Base-by-base conservation (phyloP, 371 early-diverging fungal species). In the Vittaforma corneae region DNA sequence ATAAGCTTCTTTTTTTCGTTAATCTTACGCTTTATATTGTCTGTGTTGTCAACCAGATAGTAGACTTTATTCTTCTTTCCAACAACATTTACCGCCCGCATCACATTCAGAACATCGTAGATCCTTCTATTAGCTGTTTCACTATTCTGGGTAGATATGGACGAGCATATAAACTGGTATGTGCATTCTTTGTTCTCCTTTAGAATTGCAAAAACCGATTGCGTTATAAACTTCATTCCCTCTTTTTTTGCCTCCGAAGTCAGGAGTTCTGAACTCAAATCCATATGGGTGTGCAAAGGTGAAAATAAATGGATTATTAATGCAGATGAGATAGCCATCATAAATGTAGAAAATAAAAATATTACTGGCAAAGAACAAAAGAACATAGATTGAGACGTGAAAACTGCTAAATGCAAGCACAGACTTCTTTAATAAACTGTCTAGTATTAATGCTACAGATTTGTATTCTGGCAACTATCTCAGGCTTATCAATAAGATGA, bases 101-200 rank as follows among this genome's bases (percentile, higher is more conserved):
- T 71, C 0, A 75, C 72, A 55, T 67, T 75, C 26, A 75, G 30
- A 18, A 75, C 71, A 34, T 75, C 75, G 42, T 75, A 75, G 30
- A 75, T 69, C 32, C 75, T 32, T 40, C 75, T 57, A 22, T 57
- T 50, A n/a, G 61, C n/a, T 0, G 75, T 75, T 30, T 71, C 60
- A 26, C 32, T 61, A 30, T 64, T 75, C 30, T 33, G 24, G 29
- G 60, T 30, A 16, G 14, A 18, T 30, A 75, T 58, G 5, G 65
- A 54, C 16, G 42, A 37, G 52, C 68, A 67, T 45, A 75, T 68
- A 18, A 42, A 51, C 9, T 37, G 5, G 24, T 75, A 75, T 51
- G 75, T 75, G 50, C 62, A 63, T n/a, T 40, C 56, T 2, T 59
- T 40, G 1, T 68, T 35, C n/a, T 61, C 45, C 42, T 61, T 67